Conservation (phyloP, 2,329 filamentous ascomycete species). For the Leptographium radiaticola region DNA sequence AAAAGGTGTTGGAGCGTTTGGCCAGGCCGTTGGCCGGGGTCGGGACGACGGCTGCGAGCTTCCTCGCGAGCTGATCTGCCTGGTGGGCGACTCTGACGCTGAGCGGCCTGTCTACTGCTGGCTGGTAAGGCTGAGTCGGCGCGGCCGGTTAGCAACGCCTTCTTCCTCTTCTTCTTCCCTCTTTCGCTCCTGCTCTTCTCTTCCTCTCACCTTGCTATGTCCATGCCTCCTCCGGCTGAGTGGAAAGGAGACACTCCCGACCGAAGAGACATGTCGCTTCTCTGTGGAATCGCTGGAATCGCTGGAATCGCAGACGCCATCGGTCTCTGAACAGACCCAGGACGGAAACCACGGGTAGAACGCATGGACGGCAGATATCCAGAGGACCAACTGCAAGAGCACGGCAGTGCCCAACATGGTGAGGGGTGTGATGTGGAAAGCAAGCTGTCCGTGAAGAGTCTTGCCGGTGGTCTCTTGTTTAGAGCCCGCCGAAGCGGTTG, state of each 20-base stretch:
- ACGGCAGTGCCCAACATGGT: conserved; percentile 26
- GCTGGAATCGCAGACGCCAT: conserved; percentile 13
- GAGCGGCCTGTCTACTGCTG: conserved; percentile 19
- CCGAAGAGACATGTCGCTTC: not conserved
- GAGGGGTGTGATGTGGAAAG: conserved; percentile 1
- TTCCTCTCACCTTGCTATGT: not conserved
- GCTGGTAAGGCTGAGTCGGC: not conserved
- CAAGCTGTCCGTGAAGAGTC: conserved; percentile 11
- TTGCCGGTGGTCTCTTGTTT: conserved; percentile 1
- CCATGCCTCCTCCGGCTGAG: conserved; percentile 1
- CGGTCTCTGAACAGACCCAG: conserved; percentile 15
- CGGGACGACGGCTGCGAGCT: conserved; percentile 21
- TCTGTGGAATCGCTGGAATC: not conserved
- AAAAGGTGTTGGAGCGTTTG: conserved; percentile 33
- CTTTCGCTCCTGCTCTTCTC: too few species aligned
- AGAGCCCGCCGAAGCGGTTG: not conserved
- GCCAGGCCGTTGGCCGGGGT: conserved; percentile 13
- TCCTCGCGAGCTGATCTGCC: conserved; percentile 24
- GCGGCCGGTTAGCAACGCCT: too few species aligned
- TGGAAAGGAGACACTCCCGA: not conserved
- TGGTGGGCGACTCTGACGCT: conserved; percentile 24
- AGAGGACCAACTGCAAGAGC: conserved; percentile 34
- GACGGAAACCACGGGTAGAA: conserved; percentile 33
- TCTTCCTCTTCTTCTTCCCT: too few species aligned
- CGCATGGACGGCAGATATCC: conserved; percentile 29